These are phyloP conservation scores for Smithsoniella earleae DNA, from an alignment of 163 green algal species.

Conservation along the genomic window DNA sequence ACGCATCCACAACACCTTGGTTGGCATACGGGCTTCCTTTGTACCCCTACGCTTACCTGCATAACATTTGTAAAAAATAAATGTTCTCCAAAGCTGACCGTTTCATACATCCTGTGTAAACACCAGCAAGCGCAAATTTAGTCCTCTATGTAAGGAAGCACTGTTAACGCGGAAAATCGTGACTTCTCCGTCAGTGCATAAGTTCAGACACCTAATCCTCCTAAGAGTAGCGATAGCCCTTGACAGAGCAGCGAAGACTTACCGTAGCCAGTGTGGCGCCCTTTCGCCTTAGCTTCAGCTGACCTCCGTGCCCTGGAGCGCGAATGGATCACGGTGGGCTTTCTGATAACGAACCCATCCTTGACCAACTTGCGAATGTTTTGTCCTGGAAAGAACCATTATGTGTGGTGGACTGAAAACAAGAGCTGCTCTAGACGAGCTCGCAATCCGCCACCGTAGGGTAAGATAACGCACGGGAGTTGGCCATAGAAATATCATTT, in stretches of 20 bases:
- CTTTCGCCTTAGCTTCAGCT: conserved; percentile 93
- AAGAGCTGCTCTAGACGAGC: too few species aligned
- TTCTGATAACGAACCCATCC: conserved; percentile 97
- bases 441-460: conserved; percentile 1
- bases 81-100: too few species aligned
- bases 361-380: conserved; percentile 99
- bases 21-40: conserved; percentile 92
- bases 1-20: conserved; percentile 97
- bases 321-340: conserved; percentile 95
- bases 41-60: conserved; percentile 94
- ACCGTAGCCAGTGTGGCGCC: conserved; percentile 96
- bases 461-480: conserved; percentile 94
- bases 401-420: too few species aligned
- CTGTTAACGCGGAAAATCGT: too few species aligned
- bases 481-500: conserved; percentile 99
- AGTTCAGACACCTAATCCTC: too few species aligned
- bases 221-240: too few species aligned
- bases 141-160: neutral
- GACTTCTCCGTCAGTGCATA: too few species aligned
- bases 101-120: neutral
- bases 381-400: conserved; percentile 85
- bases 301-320: conserved; percentile 66
- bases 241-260: too few species aligned
- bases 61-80: neutral
- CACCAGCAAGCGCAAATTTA: neutral